Base-by-base conservation (phyloP, 108 stramenopile species). In the Fragilariopsis cylindrus region DNA sequence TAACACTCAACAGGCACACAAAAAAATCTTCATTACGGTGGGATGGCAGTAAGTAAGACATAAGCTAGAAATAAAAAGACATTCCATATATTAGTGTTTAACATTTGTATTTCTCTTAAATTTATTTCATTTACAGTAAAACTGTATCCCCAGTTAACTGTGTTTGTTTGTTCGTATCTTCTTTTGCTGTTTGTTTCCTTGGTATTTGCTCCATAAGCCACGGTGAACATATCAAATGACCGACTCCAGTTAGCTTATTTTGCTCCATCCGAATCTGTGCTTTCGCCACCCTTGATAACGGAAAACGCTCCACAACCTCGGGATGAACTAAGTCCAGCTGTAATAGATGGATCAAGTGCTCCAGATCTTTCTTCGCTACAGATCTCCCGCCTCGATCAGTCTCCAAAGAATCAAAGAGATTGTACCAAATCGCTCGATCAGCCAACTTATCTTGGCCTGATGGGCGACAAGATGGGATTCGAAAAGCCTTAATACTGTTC, bases 231-330 rank as follows among this genome's bases (percentile, higher is more conserved):
- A 87, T 71, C 39, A 87, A 54, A 48, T 70, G 73, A 47, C 67
- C 67, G 8, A n/a, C 43, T 8, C 86, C 86, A 30, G 76, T 19
- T 19, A 82, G 11, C 68, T 58, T 60, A 46, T 80, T 76, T 12
- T 16, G 39, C 47, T 87, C 83, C n/a, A 87, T 45, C 3, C 70
- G 72, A 7, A 69, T 58, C 50, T 93, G 90, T 41, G 83, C 88
- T 70, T 85, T 85, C 8, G 80, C 85, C 58, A 93, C 88, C 70
- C 88, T 84, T 45, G 74, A 79, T 52, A 93, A 69, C 5, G 88
- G 81, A 19, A 93, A 73, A 30, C 79, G 62, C 39, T 88, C 84
- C 13, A 83, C 71, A 73, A 90, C 69, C 57, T 77, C 74, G 6
- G 92, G 92, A 13, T 75, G 76, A 3, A 93, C 50, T 30, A 49